Conservation (phyloP, 192 early-diverging fungal genomes). For the Podila minutissima region DNA sequence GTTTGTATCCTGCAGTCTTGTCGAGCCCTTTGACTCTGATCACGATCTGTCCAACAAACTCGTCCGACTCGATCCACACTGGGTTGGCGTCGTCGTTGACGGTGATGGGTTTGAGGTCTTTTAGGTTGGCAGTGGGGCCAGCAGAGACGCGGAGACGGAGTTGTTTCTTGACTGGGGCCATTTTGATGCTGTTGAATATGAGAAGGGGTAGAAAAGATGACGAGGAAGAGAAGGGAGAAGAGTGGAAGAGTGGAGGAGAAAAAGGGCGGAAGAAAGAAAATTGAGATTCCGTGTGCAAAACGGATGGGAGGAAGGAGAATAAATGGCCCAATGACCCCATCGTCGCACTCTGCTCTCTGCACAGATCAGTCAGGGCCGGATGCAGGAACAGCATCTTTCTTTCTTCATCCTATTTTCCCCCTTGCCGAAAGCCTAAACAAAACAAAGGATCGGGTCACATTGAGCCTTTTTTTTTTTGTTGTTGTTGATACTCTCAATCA, state of each 20-base stretch:
- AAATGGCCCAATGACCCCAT: background rate
- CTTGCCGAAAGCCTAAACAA: too few relatives aligned
- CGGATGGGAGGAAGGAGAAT: background rate
- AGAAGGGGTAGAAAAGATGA: background rate
- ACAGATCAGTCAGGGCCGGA: too few relatives aligned
- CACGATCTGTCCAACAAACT: constrained; percentile 28
- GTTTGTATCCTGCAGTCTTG: constrained; percentile 18
- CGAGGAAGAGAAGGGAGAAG: background rate
- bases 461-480: too few relatives aligned
- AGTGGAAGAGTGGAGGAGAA: background rate
- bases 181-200: background rate
- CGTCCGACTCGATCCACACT: constrained; percentile 19
- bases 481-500: too few relatives aligned
- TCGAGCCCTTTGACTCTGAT: constrained; percentile 22
- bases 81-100: constrained; percentile 33
- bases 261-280: background rate
- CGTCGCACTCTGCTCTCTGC: too few relatives aligned
- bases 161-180: background rate
- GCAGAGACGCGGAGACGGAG: constrained; percentile 16
- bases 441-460: too few relatives aligned
- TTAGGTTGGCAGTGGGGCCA: constrained; percentile 6
- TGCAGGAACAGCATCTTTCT: too few relatives aligned
- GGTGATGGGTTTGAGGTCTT: constrained; percentile 5
- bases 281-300: background rate
- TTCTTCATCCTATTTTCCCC: too few relatives aligned